Percentiles rank a stretch among this genome's conserved stretches.
These are phyloP conservation scores for Fomitopsis schrenkii DNA, from an alignment of 1,284 basidiomycete genomes.

Conservation along the genomic window DNA sequence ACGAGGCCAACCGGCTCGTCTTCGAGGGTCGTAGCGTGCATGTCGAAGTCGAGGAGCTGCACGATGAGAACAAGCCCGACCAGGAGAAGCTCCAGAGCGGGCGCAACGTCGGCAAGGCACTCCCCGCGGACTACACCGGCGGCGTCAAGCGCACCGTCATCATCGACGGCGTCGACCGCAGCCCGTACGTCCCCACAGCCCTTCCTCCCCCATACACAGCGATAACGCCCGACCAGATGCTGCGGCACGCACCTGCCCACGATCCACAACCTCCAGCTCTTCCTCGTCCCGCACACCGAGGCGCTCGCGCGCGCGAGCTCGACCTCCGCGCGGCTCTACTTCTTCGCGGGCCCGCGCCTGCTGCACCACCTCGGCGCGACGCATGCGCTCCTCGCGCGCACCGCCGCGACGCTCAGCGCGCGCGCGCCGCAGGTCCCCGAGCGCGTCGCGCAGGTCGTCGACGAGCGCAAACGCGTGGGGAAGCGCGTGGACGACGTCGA, in stretches of 20 bases:
- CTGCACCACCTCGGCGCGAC: constrained; percentile 55
- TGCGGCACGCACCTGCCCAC: constrained; percentile 84
- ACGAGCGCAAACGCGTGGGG: constrained; percentile 57
- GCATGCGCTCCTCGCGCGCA: constrained; percentile 49
- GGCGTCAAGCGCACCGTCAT: constrained; percentile 79
- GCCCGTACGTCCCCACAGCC: constrained; percentile 48
- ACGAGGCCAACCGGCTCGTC: constrained; percentile 61
- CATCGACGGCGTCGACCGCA: constrained; percentile 79
- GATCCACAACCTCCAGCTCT: constrained; percentile 68
- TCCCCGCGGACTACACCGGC: constrained; percentile 69
- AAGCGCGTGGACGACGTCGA: constrained; percentile 65
- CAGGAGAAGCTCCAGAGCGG: constrained; percentile 38
- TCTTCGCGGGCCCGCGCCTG: constrained; percentile 76
- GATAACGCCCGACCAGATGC: constrained; percentile 46
- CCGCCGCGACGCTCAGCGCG: constrained; percentile 62
- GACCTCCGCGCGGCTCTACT: constrained; percentile 71
- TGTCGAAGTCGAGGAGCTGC: constrained; percentile 66
- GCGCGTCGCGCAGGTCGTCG: constrained; percentile 65
- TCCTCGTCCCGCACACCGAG: constrained; percentile 64
- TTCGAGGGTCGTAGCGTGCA: constrained; percentile 61
- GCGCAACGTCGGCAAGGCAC: constrained; percentile 46
- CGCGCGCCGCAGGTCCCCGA: constrained; percentile 60
- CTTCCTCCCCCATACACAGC: neutral
- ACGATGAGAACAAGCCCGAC: constrained; percentile 33
- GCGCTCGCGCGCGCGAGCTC: constrained; percentile 52